These are phyloP conservation scores for Sclerotinia glacialis DNA, from an alignment of 2,329 filamentous ascomycete genomes.

Conservation along the genomic window DNA sequence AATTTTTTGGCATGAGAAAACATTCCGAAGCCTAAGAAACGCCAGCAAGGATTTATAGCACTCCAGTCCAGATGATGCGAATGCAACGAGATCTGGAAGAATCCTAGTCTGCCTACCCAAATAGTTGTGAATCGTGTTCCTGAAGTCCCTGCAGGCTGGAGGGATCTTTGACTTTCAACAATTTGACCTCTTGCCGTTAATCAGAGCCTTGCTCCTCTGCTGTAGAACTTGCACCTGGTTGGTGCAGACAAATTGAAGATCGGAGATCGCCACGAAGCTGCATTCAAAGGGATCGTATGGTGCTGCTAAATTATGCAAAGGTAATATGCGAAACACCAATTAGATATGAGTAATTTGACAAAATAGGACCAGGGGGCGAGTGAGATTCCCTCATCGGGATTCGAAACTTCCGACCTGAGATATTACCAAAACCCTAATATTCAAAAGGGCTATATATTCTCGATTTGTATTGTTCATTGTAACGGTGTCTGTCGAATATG, in stretches of 20 bases:
- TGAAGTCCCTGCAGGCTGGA: slow-evolving; percentile 19
- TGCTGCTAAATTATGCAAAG: slow-evolving; percentile 6
- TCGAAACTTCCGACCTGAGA: slow-evolving; percentile 11
- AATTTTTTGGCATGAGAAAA: not conserved
- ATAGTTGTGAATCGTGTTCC: slow-evolving; percentile 15
- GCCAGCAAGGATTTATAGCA: not conserved
- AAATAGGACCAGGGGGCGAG: not conserved
- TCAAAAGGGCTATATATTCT: not conserved
- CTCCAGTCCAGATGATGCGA: slow-evolving; percentile 6
- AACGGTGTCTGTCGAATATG: slow-evolving; percentile 2
- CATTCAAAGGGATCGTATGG: slow-evolving; percentile 6
- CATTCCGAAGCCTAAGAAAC: not conserved
- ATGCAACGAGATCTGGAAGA: not conserved
- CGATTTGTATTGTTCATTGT: not conserved
- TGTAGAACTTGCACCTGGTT: not conserved
- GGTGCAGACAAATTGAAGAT: slow-evolving; percentile 11
- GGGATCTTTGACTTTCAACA: not conserved
- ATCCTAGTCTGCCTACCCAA: not conserved
- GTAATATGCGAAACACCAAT: slow-evolving; percentile 8
- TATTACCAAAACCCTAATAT: not conserved
- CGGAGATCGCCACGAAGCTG: slow-evolving; percentile 12
- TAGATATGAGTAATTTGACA: not conserved
- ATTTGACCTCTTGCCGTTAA: not conserved
- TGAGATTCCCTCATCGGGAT: slow-evolving; percentile 4
- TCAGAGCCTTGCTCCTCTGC: not conserved